Conservation (phyloP, 768 basidiomycete species). For the Tulasnella sp. region DNA sequence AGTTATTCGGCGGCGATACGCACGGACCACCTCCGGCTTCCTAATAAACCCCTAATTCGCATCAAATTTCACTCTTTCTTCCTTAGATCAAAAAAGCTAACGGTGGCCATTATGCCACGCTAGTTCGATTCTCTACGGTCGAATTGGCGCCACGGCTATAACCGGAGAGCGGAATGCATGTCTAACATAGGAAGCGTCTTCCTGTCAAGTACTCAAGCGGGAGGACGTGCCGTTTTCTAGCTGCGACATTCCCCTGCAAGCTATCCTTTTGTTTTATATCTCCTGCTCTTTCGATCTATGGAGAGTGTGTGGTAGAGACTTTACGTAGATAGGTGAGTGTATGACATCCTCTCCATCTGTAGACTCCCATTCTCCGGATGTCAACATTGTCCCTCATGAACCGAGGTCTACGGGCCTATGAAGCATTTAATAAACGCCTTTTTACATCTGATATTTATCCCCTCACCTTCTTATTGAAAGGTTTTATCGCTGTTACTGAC, state of each 20-base stretch:
- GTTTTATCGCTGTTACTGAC: no score
- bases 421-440: background rate
- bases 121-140: background rate
- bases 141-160: background rate
- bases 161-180: constrained; percentile 19
- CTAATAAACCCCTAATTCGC: constrained; percentile 11
- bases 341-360: background rate
- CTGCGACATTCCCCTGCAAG: constrained; percentile 21
- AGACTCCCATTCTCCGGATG: background rate
- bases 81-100: background rate
- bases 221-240: constrained; percentile 25
- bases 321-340: background rate
- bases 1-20: background rate
- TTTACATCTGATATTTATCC: background rate
- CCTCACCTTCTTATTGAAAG: background rate
- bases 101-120: constrained; percentile 17
- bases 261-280: background rate
- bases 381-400: constrained; percentile 1
- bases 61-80: background rate
- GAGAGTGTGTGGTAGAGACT: background rate
- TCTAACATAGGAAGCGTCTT: constrained; percentile 29
- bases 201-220: background rate
- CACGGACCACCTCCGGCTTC: background rate
- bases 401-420: background rate
- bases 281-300: background rate